A percentile compares a stretch with the other conserved stretches of the same genome.
Conservation (phyloP, 768 basidiomycete genomes). For the Leucosporidium creatinivorum region DNA sequence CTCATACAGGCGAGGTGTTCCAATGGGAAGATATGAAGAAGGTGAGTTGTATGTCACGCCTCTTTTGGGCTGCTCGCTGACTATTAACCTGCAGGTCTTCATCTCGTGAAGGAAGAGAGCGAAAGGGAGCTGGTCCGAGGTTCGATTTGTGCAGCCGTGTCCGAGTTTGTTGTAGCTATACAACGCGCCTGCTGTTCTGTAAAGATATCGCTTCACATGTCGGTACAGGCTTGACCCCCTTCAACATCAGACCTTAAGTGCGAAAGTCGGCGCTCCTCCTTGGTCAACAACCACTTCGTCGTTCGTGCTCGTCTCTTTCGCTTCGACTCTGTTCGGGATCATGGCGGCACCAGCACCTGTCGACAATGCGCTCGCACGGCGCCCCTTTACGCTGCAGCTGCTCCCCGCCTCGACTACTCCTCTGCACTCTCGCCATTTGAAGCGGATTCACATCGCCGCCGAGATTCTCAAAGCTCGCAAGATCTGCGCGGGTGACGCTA, state of each 20-base stretch:
- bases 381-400: constrained; percentile 12
- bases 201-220: background rate
- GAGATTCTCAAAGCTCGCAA: constrained; percentile 33
- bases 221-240: background rate
- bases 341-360: too few relatives aligned
- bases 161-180: too few relatives aligned
- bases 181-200: background rate
- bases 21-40: constrained; percentile 64
- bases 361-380: constrained; percentile 13
- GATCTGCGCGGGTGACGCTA: constrained; percentile 23
- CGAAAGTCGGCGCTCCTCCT: background rate
- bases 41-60: constrained; percentile 46
- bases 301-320: background rate
- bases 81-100: background rate
- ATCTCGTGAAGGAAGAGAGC: background rate
- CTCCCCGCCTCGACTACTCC: constrained; percentile 7
- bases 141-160: too few relatives aligned
- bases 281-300: background rate
- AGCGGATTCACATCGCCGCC: constrained; percentile 30
- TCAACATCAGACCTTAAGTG: background rate
- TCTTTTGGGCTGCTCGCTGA: background rate
- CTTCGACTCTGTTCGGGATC: too few relatives aligned
- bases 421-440: constrained; percentile 21
- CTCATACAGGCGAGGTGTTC: constrained; percentile 60
- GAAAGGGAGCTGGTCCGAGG: too few relatives aligned